These are phyloP conservation scores for Vigna angularis DNA, from an alignment of 306 rosid species.

Conservation along the genomic window DNA sequence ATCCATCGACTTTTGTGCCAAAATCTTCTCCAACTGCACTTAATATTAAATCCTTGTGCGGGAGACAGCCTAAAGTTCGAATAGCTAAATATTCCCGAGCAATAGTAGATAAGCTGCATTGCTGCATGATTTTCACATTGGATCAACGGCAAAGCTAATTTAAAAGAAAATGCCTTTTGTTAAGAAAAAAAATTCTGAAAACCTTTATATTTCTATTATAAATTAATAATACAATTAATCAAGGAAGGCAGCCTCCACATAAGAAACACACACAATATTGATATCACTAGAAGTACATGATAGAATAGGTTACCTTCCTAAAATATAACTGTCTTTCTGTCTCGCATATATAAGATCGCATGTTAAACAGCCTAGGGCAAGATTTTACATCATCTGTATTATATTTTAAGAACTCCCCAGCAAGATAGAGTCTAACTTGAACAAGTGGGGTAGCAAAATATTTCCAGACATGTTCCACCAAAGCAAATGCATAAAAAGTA, in stretches of 20 bases:
- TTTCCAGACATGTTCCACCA: constrained; percentile 72
- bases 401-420: constrained; percentile 65
- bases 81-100: constrained; percentile 86
- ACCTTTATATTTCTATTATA: neutral
- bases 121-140: constrained; percentile 57
- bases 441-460: constrained; percentile 54
- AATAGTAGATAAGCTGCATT: constrained; percentile 90
- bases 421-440: constrained; percentile 75
- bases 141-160: constrained; percentile 31
- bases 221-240: constrained; percentile 7
- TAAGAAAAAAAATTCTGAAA: constrained; percentile 25
- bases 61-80: constrained; percentile 66
- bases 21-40: constrained; percentile 58
- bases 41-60: constrained; percentile 86
- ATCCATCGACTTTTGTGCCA: constrained; percentile 57
- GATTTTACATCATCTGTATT: constrained; percentile 52
- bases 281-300: neutral
- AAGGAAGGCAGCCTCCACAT: constrained; percentile 14
- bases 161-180: constrained; percentile 28
- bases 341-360: constrained; percentile 63
- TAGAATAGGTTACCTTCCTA: constrained; percentile 66
- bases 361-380: constrained; percentile 65
- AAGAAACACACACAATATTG: neutral
- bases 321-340: constrained; percentile 63
- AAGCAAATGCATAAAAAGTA: constrained; percentile 80